Evolutionary conservation across 2,329 filamentous ascomycete genomes (phyloP).

Genomic region (Aspergillus thermomutatus): DNA sequence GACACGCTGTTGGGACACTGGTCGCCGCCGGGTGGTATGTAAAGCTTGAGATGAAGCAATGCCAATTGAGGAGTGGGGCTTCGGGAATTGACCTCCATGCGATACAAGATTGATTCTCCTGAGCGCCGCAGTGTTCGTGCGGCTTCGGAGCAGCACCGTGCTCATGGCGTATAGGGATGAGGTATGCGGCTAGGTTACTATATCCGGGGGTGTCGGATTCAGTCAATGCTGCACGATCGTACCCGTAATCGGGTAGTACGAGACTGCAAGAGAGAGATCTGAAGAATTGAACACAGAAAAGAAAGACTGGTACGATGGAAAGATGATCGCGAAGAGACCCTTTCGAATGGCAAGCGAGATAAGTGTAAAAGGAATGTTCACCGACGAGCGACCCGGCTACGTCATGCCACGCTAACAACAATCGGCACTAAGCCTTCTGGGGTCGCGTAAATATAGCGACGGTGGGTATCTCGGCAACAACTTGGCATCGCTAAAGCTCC

Average conservation of each 20-base stretch:
- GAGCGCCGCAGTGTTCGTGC: conserved; percentile 25
- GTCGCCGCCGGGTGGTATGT: conserved; percentile 20
- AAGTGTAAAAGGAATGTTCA: not conserved
- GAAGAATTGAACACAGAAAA: not conserved
- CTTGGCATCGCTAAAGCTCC: not conserved
- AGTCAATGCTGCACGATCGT: not conserved
- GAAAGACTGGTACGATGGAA: not conserved
- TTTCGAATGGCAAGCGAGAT: too few species aligned
- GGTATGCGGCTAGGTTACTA: not conserved
- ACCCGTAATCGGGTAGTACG: not conserved
- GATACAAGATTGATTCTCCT: conserved; percentile 24
- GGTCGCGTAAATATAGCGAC: not conserved
- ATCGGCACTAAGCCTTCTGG: not conserved
- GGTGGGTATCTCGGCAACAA: not conserved
- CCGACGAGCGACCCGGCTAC: not conserved
- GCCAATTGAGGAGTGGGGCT: conserved; percentile 6
- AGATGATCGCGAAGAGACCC: not conserved
- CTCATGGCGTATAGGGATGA: conserved; percentile 22
- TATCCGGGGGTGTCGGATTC: not conserved
- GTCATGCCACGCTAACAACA: not conserved
- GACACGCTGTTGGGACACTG: conserved; percentile 20
- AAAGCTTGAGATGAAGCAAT: conserved; percentile 17
- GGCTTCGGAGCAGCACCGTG: conserved; percentile 30
- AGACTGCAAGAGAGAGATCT: not conserved
- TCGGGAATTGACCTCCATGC: conserved; percentile 18